Base-by-base conservation (phyloP, 352 stramenopile genomes). In the Aphanomyces cochlioides region DNA sequence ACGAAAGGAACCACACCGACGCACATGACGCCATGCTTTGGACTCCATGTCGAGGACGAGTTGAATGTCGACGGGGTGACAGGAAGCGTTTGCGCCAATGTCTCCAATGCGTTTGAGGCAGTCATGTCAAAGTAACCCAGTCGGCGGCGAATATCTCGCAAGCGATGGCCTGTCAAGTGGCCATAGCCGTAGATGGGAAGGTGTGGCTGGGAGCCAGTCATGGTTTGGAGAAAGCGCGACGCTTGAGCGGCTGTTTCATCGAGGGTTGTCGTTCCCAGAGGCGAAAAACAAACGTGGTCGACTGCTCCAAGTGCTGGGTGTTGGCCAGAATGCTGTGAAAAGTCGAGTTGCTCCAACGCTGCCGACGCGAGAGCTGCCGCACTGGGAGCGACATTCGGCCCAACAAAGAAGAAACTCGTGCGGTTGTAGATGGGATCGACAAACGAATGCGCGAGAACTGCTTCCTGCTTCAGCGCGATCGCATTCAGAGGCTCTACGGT, bases 371-470 rank as follows among this genome's bases (percentile, higher is more conserved):
- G 43, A 5, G 54, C 7, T 17, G 17, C 36, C 19, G 54, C 54
- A 12, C 28, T 45, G 1, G 54, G 10, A 12, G 21, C 54, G 15
- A 61, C 54, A 7, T 37, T 12, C 15, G 15, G 15, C 6, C 54
- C 54, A 39, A 61, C 54, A 41, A 61, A 61, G 54, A 41, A 61
- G 54, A 61, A 61, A 17, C 54, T 61, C 15, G 54, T 61, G 19
- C 54, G n/a, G 54, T 61, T 61, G 54, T 61, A 61, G 17, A 37
- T 61, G 19, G 54, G 15, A 17, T 61, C 54, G 17, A 37, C 21
- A 17, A 61, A 61, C 34, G 54, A 61, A 37, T 61, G 54, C 28
- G 54, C 54, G 17, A 61, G 19, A 7, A 61, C 28, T 40, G 54
- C 54, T 61, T 19, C 28, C 10, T 19, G 17, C 6, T 12, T 37